phyloP scores from a whole-genome alignment of 2,329 filamentous ascomycete species.

The Cordyceps sp. region DNA sequence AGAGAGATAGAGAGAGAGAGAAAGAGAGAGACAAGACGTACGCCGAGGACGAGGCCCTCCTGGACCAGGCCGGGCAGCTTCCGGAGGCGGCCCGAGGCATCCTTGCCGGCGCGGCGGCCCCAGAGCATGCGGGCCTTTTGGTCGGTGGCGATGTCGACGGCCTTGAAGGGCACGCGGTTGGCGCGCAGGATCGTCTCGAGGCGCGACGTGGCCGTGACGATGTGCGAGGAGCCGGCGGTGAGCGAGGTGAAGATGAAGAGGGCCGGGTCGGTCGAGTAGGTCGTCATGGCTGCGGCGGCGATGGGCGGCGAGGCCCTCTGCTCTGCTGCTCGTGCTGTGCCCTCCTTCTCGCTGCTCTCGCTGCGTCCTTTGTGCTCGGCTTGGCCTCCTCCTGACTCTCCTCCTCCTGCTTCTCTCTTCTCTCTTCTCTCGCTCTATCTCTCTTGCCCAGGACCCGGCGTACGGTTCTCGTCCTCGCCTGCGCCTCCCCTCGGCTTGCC shows the following conservation, averaged over 20 bases:
- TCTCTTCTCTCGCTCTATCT: no score
- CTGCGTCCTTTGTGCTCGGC: no score
- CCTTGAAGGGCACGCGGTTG: constrained; percentile 87
- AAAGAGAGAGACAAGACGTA: constrained; percentile 30
- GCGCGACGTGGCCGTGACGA: constrained; percentile 87
- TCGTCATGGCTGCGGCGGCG: constrained; percentile 18
- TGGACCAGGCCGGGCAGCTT: constrained; percentile 85
- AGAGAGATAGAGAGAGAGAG: constrained; percentile 32
- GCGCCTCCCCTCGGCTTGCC: no score
- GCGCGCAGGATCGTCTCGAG: constrained; percentile 92
- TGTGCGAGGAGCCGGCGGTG: constrained; percentile 87
- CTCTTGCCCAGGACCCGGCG: no score
- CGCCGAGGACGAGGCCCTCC: constrained; percentile 69
- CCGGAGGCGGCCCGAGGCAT: constrained; percentile 39
- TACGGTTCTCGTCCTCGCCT: no score
- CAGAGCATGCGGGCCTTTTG: constrained; percentile 78
- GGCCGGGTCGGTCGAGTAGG: constrained; percentile 44
- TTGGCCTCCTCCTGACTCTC: no score
- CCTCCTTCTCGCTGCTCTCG: no score
- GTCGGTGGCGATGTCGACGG: constrained; percentile 80
- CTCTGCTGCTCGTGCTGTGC: no score
- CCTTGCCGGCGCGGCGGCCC: constrained; percentile 67
- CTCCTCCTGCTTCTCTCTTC: no score
- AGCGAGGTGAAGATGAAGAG: constrained; percentile 95
- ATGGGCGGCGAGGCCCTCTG: background rate